Base-by-base conservation (phyloP, 169 alveolate species). In the Plasmodium yoelii region DNA sequence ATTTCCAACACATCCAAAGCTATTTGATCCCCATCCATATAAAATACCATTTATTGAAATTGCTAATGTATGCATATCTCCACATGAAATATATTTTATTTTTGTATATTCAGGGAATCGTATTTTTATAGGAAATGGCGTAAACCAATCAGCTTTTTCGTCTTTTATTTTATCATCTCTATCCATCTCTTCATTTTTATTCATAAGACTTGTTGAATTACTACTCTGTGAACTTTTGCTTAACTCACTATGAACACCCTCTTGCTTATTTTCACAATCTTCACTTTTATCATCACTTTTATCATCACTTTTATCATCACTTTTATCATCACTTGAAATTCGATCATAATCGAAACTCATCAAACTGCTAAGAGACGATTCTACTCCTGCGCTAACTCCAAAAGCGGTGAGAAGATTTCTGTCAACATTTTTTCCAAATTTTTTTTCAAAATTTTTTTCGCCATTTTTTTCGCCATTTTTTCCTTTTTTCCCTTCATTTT, bases 11-110 rank as follows among this genome's bases (percentile, higher is more conserved):
- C 94, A 96, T n/a, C 97, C 97, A 42, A 82, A 82, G 19, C 72
- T 87, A 49, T 95, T 95, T 42, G 59, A 63, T 8, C 97, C 97
- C 97, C 97, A 95, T 13, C 96, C 71, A 53, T 87, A 94, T 67
- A 93, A 87, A 39, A 77, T 68, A 2, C 96, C 96, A n/a, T 87
- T 73, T 5, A 87, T 94, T 3, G 95, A 90, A 5, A 94, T 93
- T 5, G 88, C 95, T 9, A 95, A 87, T 10, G 96, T 93, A 60
- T 95, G 97, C 74, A 80, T 87, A 65, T 92, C 95, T 7, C 97
- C 97, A 91, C 97, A 95, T 12, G 97, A 91, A 12, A 95, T 92
- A 34, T 92, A 92, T 39, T 55, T 71, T 56, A 87, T 60, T 67
- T 88, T 91, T 55, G 73, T 92, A 42, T 75, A 77, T 24, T 90